Conservation (phyloP, 345 rosid genomes). For the Pugionium dolabratum region DNA sequence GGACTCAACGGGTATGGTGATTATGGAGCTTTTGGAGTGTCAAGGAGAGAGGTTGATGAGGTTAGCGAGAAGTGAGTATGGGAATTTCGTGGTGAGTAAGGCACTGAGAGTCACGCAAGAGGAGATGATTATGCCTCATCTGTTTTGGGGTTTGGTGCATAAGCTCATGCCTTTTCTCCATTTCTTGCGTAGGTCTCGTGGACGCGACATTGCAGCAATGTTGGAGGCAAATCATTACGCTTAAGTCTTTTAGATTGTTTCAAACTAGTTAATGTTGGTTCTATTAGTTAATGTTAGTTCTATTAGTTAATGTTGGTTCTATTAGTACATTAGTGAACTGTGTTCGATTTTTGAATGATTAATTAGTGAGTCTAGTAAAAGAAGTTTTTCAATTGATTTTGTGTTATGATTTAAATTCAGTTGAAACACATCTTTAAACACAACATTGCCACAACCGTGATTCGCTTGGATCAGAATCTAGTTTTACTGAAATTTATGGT, state of each 20-base stretch:
- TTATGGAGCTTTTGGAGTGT: conserved; percentile 16
- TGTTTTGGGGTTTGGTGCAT: conserved; percentile 9
- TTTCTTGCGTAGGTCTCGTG: conserved; percentile 11
- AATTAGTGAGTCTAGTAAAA: too few relatives aligned
- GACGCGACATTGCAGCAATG: too few relatives aligned
- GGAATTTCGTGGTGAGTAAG: conserved; percentile 25
- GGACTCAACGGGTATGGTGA: not conserved
- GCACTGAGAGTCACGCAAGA: not conserved
- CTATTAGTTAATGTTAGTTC: too few relatives aligned
- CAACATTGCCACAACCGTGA: not conserved
- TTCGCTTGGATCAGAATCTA: not conserved
- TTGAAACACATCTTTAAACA: not conserved
- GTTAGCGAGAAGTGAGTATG: conserved; percentile 26
- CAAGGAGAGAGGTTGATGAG: not conserved
- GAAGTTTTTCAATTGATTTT: too few relatives aligned
- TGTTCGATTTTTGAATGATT: too few relatives aligned
- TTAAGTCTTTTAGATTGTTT: too few relatives aligned
- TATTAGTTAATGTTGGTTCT: too few relatives aligned
- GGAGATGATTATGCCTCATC: not conserved
- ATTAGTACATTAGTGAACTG: too few relatives aligned
- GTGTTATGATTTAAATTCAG: too few relatives aligned
- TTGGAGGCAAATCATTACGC: too few relatives aligned
- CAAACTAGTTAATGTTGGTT: too few relatives aligned
- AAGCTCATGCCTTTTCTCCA: conserved; percentile 14
- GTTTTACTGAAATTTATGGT: not conserved